These are phyloP conservation scores for Golubevia pallescens DNA, from an alignment of 1,284 basidiomycete species.

Conservation along the genomic window DNA sequence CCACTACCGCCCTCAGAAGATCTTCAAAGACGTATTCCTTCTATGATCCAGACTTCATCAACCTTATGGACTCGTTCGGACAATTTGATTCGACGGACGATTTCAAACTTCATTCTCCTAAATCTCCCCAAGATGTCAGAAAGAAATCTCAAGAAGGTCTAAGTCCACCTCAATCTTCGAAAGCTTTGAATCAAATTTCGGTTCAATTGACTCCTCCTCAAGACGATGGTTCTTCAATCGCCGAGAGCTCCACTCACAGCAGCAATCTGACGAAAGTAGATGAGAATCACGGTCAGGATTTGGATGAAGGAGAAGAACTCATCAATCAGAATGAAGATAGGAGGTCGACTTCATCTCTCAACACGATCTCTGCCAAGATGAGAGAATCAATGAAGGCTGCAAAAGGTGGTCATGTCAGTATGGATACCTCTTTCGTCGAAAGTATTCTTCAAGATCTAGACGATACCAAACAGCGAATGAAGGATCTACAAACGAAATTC, in stretches of 20 bases:
- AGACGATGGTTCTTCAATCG: background rate
- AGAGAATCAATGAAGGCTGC: constrained; percentile 73
- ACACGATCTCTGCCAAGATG: constrained; percentile 66
- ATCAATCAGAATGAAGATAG: constrained; percentile 10
- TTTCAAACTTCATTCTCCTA: constrained; percentile 15
- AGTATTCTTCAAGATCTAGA: constrained; percentile 76
- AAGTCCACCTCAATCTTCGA: constrained; percentile 34
- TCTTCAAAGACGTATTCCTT: constrained; percentile 73
- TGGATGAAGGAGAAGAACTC: constrained; percentile 5
- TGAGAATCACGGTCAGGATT: constrained; percentile 3
- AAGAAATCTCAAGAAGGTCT: constrained; percentile 19
- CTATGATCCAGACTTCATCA: constrained; percentile 76
- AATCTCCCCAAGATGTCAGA: background rate
- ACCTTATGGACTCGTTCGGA: constrained; percentile 65
- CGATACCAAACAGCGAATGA: constrained; percentile 72
- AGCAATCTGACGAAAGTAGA: constrained; percentile 1
- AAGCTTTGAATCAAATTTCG: background rate
- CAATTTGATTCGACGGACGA: constrained; percentile 38
- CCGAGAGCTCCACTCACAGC: background rate
- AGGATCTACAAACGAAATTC: constrained; percentile 76
- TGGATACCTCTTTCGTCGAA: constrained; percentile 79
- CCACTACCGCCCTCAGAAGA: constrained; percentile 5
- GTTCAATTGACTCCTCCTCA: constrained; percentile 2
- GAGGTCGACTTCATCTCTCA: constrained; percentile 15
- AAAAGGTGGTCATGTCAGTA: constrained; percentile 71